These are phyloP conservation scores for Cladophialophora yegresii DNA, from an alignment of 2,329 filamentous ascomycete species.

Conservation along the genomic window DNA sequence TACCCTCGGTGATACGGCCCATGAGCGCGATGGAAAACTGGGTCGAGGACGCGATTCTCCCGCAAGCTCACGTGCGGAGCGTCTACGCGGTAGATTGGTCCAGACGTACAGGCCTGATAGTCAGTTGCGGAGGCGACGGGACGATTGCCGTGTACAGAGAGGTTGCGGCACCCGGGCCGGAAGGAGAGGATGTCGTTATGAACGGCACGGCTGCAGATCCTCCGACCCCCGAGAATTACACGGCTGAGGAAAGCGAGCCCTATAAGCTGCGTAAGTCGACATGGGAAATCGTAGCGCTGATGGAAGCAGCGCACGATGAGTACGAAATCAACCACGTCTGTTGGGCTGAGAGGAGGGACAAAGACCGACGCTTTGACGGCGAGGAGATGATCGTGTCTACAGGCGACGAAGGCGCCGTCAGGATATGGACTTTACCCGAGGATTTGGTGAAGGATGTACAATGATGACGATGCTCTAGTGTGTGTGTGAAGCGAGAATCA, in stretches of 20 bases:
- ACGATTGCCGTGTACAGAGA: constrained; percentile 78
- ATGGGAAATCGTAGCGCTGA: constrained; percentile 72
- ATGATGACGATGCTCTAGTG: neutral
- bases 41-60: constrained; percentile 74
- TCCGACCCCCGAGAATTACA: constrained; percentile 1
- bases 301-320: constrained; percentile 78
- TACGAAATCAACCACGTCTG: constrained; percentile 92
- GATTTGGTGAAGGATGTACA: constrained; percentile 10
- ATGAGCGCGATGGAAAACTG: constrained; percentile 75
- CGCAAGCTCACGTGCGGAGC: constrained; percentile 72
- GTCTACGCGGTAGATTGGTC: constrained; percentile 89
- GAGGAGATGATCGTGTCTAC: constrained; percentile 90
- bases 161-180: constrained; percentile 31
- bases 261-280: constrained; percentile 46
- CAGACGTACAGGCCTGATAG: constrained; percentile 70
- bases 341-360: constrained; percentile 80
- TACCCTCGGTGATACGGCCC: constrained; percentile 88
- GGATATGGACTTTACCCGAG: constrained; percentile 66
- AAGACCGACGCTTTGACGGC: constrained; percentile 56
- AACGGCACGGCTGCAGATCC: constrained; percentile 34
- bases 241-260: constrained; percentile 20
- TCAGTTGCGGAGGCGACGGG: constrained; percentile 88
- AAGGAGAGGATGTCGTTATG: constrained; percentile 36
- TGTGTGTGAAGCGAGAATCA: neutral
- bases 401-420: constrained; percentile 86